Evolutionary conservation across 306 rosid species (phyloP), one percentile per base, ranked within the genome.

Genomic region (Sicyos baderoa): DNA sequence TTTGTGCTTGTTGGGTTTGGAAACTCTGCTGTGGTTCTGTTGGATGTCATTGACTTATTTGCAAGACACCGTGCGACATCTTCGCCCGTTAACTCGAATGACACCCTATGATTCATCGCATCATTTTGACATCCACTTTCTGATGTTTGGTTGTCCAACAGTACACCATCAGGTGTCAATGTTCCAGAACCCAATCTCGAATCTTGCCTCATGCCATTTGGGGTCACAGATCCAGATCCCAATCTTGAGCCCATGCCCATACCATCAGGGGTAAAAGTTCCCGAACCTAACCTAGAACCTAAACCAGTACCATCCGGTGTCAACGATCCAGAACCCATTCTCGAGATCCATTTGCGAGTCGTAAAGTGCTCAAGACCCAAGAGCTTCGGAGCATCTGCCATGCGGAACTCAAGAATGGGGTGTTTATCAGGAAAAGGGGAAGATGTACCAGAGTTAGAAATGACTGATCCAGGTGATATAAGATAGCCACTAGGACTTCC

Each of bases 401-500:
- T 82, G 32, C 79, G 86, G 55, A 89, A 78, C 70, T 90, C 96
- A 64, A 89, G 85, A 65, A 84, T 69, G 35, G 88, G 84, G 65
- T 82, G 90, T 64, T 79, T 85, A 79, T 89, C 97, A 14, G 89
- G 97, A 67, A 88, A 90, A 61, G 98, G 98, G 9, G 98, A 83
- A 53, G 94, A 88, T 18, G 97, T 88, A 13, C 98, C 98, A 32
- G 98, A 93, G 74, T 87, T 89, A 35, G 98, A 93, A 72, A 93
- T 74, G 65, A 71, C 96, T 12, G 98, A 93, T 65, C 98, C 98
- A 19, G 98, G 98, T 72, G 98, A 93, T 81, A 86, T 83, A 69
- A 93, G 96, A 61, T 93, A 72, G 70, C 84, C 85, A 73, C 98
- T 89, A 0, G 97, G 97, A 79, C 99, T 93, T 70, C 99, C 97